These are phyloP conservation scores for Dentipellis sp. DNA, from an alignment of 768 basidiomycete species.

Conservation along the genomic window DNA sequence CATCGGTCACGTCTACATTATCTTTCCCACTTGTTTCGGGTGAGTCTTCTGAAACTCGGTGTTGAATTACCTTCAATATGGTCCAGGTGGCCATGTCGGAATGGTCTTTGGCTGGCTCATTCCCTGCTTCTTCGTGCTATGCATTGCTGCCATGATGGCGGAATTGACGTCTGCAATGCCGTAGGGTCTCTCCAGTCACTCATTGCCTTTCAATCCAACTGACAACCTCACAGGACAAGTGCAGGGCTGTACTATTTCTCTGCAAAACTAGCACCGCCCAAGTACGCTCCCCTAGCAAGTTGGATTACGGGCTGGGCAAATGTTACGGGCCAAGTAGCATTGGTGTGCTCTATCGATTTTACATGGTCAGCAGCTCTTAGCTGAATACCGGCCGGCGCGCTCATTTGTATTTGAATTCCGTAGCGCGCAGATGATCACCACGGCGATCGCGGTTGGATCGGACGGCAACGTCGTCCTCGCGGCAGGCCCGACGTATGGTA, in stretches of 20 bases:
- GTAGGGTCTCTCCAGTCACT: slow-evolving; percentile 23
- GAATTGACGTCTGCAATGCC: slow-evolving; percentile 71
- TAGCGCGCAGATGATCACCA: slow-evolving; percentile 71
- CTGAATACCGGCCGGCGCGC: background rate
- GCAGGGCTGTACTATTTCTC: slow-evolving; percentile 77
- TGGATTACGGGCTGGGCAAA: slow-evolving; percentile 71
- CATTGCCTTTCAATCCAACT: background rate
- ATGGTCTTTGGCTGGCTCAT: slow-evolving; percentile 75
- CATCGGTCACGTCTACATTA: slow-evolving; percentile 58
- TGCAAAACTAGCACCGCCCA: slow-evolving; percentile 58
- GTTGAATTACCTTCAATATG: background rate
- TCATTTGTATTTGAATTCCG: too few relatives aligned
- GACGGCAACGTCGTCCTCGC: slow-evolving; percentile 44
- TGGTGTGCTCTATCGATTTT: slow-evolving; percentile 70
- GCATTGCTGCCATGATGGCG: slow-evolving; percentile 63
- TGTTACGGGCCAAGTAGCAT: slow-evolving; percentile 58
- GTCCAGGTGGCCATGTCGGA: slow-evolving; percentile 61
- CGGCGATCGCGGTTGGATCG: slow-evolving; percentile 53
- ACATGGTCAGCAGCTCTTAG: slow-evolving; percentile 35
- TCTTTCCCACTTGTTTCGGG: slow-evolving; percentile 56
- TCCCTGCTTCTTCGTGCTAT: slow-evolving; percentile 58
- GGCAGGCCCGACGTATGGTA: slow-evolving; percentile 56
- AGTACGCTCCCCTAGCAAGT: slow-evolving; percentile 52
- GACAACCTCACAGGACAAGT: slow-evolving; percentile 42
- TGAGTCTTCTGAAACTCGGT: slow-evolving; percentile 18